Conservation (phyloP, 2,329 filamentous ascomycete genomes). For the Aurifilum marmelostoma region DNA sequence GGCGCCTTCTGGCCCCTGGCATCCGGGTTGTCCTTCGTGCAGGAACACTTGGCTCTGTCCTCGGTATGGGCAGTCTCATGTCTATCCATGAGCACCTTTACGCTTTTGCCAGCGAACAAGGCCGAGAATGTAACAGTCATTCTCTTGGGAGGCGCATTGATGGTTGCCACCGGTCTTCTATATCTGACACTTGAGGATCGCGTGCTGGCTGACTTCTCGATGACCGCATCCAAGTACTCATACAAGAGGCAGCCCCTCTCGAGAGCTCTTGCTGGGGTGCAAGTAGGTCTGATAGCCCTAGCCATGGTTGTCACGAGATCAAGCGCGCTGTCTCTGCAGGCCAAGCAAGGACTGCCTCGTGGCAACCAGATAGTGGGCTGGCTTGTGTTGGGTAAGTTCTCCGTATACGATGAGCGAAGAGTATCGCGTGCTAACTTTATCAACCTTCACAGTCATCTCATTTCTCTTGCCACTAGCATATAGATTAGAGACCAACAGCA, state of each 20-base stretch:
- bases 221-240: slow-evolving; percentile 33
- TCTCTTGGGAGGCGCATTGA: slow-evolving; percentile 73
- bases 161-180: slow-evolving; percentile 73
- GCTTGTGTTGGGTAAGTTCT: slow-evolving; percentile 69
- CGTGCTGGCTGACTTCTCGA: slow-evolving; percentile 50
- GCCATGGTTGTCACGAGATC: slow-evolving; percentile 86
- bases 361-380: slow-evolving; percentile 90
- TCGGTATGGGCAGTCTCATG: slow-evolving; percentile 78
- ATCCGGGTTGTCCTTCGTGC: slow-evolving; percentile 75
- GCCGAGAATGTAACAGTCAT: slow-evolving; percentile 75
- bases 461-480: slow-evolving; percentile 82
- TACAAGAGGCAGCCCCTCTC: slow-evolving; percentile 50
- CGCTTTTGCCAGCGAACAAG: slow-evolving; percentile 84
- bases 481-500: slow-evolving; percentile 74
- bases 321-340: slow-evolving; percentile 82
- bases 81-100: slow-evolving; percentile 85
- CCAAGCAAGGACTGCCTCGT: slow-evolving; percentile 79
- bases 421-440: slow-evolving; percentile 30
- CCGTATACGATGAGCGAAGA: slow-evolving; percentile 17
- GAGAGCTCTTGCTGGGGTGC: slow-evolving; percentile 65
- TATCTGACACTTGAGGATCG: slow-evolving; percentile 81
- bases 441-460: slow-evolving; percentile 63
- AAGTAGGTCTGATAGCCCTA: slow-evolving; percentile 77
- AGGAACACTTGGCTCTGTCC: slow-evolving; percentile 64
- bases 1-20: slow-evolving; percentile 77